Evolutionary conservation across 495 filamentous ascomycete genomes (phyloP).

Genomic region (Hypoxylon lienhwacheense): DNA sequence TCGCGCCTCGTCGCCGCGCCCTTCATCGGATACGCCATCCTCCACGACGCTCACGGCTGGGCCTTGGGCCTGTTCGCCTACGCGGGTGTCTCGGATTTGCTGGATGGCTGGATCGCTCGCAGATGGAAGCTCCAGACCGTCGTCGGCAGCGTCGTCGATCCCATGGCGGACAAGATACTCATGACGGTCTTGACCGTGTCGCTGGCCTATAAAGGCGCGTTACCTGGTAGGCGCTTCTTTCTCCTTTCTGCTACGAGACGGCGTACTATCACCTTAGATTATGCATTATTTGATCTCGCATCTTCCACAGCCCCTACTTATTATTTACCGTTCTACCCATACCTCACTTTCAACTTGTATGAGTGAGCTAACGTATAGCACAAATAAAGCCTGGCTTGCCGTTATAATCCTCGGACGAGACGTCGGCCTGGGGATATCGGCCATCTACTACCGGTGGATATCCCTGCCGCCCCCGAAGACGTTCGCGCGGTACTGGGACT

Average conservation of each 20-base stretch:
- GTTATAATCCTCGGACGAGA: constrained; percentile 88
- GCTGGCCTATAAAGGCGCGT: constrained; percentile 74
- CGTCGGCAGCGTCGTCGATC: constrained; percentile 93
- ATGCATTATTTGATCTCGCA: neutral
- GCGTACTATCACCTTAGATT: neutral
- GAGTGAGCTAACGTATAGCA: neutral
- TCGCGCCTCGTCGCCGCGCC: constrained; percentile 83
- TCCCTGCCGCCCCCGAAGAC: constrained; percentile 92
- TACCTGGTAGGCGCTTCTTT: constrained; percentile 64
- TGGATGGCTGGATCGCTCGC: constrained; percentile 92
- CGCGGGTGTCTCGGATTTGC: constrained; percentile 85
- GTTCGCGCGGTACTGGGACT: constrained; percentile 94
- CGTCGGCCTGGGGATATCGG: constrained; percentile 79
- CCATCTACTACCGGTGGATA: constrained; percentile 94
- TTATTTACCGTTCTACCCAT: neutral
- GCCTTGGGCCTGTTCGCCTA: constrained; percentile 87
- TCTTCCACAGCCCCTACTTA: neutral
- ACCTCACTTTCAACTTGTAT: neutral
- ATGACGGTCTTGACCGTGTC: constrained; percentile 91
- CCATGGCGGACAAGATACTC: constrained; percentile 92
- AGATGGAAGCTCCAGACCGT: constrained; percentile 87
- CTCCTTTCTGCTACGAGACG: neutral
- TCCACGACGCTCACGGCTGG: constrained; percentile 74
- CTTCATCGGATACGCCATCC: constrained; percentile 83
- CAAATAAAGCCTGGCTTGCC: constrained; percentile 74